phyloP scores from a whole-genome alignment of 257 asterid genomes.

The Ilex aquifolium region DNA sequence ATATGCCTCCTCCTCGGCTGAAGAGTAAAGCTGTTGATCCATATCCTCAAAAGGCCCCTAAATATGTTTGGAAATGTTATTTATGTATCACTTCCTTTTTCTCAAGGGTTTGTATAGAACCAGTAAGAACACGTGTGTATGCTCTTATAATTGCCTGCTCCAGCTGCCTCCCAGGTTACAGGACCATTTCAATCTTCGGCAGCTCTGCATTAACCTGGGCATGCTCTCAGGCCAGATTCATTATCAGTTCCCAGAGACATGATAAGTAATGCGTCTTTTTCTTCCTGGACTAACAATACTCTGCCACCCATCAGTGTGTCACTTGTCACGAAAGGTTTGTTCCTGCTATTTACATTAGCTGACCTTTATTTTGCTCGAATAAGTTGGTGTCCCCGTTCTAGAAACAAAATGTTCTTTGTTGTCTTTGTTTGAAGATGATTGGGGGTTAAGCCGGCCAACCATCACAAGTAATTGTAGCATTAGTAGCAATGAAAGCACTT shows the following conservation, averaged over 20 bases:
- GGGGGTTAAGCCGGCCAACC: not conserved
- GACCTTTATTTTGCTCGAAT: not conserved
- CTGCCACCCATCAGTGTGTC: not conserved
- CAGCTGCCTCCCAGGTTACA: slow-evolving; percentile 28
- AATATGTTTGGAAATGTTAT: slow-evolving; percentile 34
- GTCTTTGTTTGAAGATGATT: not conserved
- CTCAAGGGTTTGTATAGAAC: not conserved
- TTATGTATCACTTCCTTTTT: not conserved
- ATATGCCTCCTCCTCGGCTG: slow-evolving; percentile 95
- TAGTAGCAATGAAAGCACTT: not conserved
- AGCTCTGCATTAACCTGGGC: not conserved
- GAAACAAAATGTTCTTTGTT: not conserved
- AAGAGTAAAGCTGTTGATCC: slow-evolving; percentile 93
- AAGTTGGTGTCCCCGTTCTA: not conserved
- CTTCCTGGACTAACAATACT: not conserved
- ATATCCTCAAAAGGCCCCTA: slow-evolving; percentile 84
- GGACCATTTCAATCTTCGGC: not conserved
- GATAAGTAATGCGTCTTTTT: not conserved
- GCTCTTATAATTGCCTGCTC: slow-evolving; percentile 10
- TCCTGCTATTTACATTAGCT: not conserved
- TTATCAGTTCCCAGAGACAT: not conserved
- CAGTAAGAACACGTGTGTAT: not conserved
- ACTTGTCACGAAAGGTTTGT: not conserved
- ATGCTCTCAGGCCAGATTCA: not conserved
- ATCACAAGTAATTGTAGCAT: not conserved